Percentiles rank a stretch among this genome's conserved stretches.
Conservation (phyloP, 2,329 filamentous ascomycete genomes). For the Botryosphaeria agaves region DNA sequence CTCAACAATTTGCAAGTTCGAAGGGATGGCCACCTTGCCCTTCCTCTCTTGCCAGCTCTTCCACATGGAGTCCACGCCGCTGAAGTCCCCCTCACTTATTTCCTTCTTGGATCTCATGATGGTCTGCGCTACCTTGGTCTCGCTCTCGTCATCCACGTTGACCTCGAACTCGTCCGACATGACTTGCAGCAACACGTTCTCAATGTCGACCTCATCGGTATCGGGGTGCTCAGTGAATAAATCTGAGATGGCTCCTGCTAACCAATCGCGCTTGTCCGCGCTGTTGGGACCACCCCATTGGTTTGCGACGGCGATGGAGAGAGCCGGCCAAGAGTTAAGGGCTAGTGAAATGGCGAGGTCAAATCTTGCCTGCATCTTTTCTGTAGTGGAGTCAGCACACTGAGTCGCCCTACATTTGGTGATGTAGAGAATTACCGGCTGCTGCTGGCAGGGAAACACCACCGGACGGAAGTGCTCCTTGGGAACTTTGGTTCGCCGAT, state of each 20-base stretch:
- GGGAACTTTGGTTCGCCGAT: no score
- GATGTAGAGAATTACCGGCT: no score
- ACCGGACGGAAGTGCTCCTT: no score
- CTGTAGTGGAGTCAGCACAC: conserved; percentile 8
- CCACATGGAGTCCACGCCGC: conserved; percentile 46
- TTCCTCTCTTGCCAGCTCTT: conserved; percentile 43
- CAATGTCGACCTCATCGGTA: conserved; percentile 62
- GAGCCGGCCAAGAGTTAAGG: conserved; percentile 74
- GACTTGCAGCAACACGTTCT: conserved; percentile 70
- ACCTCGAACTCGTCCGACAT: conserved; percentile 96
- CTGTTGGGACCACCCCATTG: conserved; percentile 76
- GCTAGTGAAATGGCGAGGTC: conserved; percentile 76
- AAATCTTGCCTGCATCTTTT: conserved; percentile 25
- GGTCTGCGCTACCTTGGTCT: conserved; percentile 51
- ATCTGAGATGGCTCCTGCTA: conserved; percentile 73
- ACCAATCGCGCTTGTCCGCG: conserved; percentile 86
- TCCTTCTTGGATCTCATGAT: conserved; percentile 53
- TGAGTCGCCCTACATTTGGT: no score
- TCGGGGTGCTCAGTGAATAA: conserved; percentile 46
- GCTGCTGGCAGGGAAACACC: no score
- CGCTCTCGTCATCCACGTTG: conserved; percentile 78
- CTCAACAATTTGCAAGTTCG: conserved; percentile 27
- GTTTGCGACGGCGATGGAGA: conserved; percentile 73
- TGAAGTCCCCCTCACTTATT: conserved; percentile 47
- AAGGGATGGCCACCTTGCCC: conserved; percentile 34